These are phyloP conservation scores for Diaporthe caulivora DNA, from an alignment of 2,329 filamentous ascomycete species.

Conservation along the genomic window DNA sequence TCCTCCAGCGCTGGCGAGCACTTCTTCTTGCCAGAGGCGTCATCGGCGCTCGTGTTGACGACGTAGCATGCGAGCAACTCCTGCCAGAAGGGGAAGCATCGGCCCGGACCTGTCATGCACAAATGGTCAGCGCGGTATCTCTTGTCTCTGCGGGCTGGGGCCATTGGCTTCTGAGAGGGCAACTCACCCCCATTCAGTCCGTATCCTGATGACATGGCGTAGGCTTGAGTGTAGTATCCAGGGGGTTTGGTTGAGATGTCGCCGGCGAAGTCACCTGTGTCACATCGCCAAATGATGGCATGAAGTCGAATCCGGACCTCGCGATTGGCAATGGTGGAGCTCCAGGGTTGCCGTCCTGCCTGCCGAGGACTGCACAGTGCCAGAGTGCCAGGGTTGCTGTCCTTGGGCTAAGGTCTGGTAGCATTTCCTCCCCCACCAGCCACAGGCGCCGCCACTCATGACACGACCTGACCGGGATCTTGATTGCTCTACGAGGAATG, in stretches of 20 bases:
- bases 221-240: conserved; percentile 26
- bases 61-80: conserved; percentile 99
- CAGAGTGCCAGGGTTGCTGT: not conserved
- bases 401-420: no score
- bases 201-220: conserved; percentile 42
- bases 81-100: conserved; percentile 99
- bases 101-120: conserved; percentile 65
- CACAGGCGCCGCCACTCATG: conserved; percentile 21
- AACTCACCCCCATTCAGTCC: conserved; percentile 58
- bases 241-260: conserved; percentile 10
- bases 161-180: conserved; percentile 31
- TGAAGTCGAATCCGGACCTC: conserved; percentile 35
- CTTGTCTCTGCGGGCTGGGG: conserved; percentile 41
- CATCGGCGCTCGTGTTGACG: conserved; percentile 86
- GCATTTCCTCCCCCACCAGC: not conserved
- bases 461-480: conserved; percentile 19
- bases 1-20: conserved; percentile 89
- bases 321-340: conserved; percentile 31
- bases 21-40: conserved; percentile 86
- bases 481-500: conserved; percentile 20
- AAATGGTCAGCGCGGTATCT: conserved; percentile 20
- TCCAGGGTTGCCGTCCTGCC: conserved; percentile 6
- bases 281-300: conserved; percentile 31
- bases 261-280: conserved; percentile 32
- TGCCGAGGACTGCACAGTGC: conserved; percentile 17